These are phyloP conservation scores for Haematococcus lacustris DNA, from an alignment of 139 green algal genomes.

Conservation along the genomic window DNA sequence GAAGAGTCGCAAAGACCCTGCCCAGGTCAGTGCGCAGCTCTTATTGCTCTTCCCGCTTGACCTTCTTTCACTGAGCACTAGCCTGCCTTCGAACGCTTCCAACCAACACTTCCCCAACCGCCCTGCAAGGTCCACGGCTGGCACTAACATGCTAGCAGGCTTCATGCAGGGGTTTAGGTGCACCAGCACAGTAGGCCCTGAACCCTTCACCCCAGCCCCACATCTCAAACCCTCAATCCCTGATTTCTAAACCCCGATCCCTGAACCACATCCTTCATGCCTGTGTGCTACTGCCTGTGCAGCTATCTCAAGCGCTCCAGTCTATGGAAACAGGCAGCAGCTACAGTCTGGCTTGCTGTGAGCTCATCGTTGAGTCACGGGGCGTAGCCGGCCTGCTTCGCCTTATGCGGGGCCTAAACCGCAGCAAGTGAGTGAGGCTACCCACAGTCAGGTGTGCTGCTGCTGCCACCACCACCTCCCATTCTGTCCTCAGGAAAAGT, in stretches of 20 bases:
- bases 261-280: background rate
- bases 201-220: background rate
- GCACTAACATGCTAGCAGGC: background rate
- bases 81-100: background rate
- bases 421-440: constrained; percentile 25
- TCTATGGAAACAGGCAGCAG: constrained; percentile 34
- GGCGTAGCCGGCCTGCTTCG: constrained; percentile 39
- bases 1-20: constrained; percentile 29
- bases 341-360: constrained; percentile 54
- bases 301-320: constrained; percentile 33
- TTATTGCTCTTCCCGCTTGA: background rate
- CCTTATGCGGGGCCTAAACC: constrained; percentile 55
- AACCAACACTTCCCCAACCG: no score
- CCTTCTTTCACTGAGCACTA: background rate
- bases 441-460: background rate
- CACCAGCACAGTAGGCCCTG: background rate
- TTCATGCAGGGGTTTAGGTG: background rate
- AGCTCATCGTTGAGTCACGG: constrained; percentile 30
- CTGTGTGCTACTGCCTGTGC: background rate
- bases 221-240: background rate
- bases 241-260: background rate
- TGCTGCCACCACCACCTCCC: background rate
- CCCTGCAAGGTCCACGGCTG: background rate
- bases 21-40: constrained; percentile 10
- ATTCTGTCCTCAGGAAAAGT: background rate